Evolutionary conservation across 495 filamentous ascomycete species (phyloP).

Genomic region (Neurospora sp.): DNA sequence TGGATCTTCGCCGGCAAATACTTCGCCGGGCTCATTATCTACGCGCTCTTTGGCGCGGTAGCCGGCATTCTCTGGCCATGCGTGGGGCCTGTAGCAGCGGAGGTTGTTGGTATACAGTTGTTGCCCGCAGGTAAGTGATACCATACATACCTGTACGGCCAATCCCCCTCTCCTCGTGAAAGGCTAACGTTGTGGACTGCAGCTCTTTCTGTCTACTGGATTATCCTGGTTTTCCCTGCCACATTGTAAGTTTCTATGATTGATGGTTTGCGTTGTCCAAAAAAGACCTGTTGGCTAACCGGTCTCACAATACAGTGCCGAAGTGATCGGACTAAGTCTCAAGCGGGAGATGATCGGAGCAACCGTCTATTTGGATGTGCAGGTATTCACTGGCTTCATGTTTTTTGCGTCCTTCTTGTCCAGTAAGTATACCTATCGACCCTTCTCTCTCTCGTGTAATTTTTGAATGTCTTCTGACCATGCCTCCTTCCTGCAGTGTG

Average conservation of each 20-base stretch:
- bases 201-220: slow-evolving; percentile 66
- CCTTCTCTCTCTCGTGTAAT: neutral
- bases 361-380: slow-evolving; percentile 31
- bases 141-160: neutral
- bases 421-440: slow-evolving; percentile 12
- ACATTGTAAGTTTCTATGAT: slow-evolving; percentile 41
- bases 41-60: slow-evolving; percentile 58
- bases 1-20: slow-evolving; percentile 57
- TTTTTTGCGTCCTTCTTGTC: slow-evolving; percentile 30
- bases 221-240: slow-evolving; percentile 59
- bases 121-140: slow-evolving; percentile 48
- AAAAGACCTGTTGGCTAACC: neutral
- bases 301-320: slow-evolving; percentile 30
- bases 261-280: neutral
- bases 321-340: slow-evolving; percentile 65
- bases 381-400: slow-evolving; percentile 29
- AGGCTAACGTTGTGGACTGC: neutral
- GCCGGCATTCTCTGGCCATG: slow-evolving; percentile 68
- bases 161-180: neutral
- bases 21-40: slow-evolving; percentile 60
- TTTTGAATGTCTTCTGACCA: neutral
- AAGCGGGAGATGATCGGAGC: slow-evolving; percentile 28
- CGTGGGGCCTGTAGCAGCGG: slow-evolving; percentile 61
- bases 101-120: slow-evolving; percentile 64
- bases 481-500: slow-evolving; percentile 15